phyloP scores from a whole-genome alignment of 352 stramenopile species.

The Pythium biforme region DNA sequence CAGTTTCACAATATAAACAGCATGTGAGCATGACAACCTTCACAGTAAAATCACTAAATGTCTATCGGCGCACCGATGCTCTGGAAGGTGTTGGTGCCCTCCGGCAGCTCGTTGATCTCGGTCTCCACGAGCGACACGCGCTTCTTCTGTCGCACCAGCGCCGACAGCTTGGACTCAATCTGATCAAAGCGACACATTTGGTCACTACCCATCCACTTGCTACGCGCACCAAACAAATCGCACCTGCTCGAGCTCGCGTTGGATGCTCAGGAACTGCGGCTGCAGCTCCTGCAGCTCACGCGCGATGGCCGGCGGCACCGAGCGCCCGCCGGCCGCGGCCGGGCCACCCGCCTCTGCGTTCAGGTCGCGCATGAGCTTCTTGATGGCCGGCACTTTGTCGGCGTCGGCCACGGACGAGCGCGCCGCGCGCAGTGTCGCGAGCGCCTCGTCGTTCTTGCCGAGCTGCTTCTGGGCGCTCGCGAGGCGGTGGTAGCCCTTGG shows the following conservation, averaged over 20 bases:
- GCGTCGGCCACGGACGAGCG: slow-evolving; percentile 32
- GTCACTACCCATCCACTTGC: neutral
- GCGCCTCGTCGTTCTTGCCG: slow-evolving; percentile 62
- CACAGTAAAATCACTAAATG: neutral
- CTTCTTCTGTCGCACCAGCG: slow-evolving; percentile 70
- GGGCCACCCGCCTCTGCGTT: slow-evolving; percentile 39
- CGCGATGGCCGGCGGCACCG: slow-evolving; percentile 59
- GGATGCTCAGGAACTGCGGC: slow-evolving; percentile 72
- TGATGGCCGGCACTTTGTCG: slow-evolving; percentile 69
- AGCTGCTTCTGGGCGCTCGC: slow-evolving; percentile 81
- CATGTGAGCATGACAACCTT: neutral
- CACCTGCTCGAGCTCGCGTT: slow-evolving; percentile 71
- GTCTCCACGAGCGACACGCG: slow-evolving; percentile 66
- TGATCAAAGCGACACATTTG: slow-evolving; percentile 17
- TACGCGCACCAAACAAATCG: neutral
- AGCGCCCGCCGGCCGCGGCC: slow-evolving; percentile 28
- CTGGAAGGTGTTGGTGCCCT: slow-evolving; percentile 62
- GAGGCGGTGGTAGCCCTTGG: slow-evolving; percentile 78
- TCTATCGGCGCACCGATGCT: slow-evolving; percentile 43
- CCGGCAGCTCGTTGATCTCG: slow-evolving; percentile 64
- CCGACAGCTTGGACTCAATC: slow-evolving; percentile 68
- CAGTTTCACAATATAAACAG: neutral
- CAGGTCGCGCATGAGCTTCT: slow-evolving; percentile 73
- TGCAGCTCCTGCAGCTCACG: slow-evolving; percentile 83
- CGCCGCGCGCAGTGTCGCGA: slow-evolving; percentile 59